Base-by-base conservation (phyloP, 2,329 filamentous ascomycete species). In the Pseudovirgaria hyperparasitica region DNA sequence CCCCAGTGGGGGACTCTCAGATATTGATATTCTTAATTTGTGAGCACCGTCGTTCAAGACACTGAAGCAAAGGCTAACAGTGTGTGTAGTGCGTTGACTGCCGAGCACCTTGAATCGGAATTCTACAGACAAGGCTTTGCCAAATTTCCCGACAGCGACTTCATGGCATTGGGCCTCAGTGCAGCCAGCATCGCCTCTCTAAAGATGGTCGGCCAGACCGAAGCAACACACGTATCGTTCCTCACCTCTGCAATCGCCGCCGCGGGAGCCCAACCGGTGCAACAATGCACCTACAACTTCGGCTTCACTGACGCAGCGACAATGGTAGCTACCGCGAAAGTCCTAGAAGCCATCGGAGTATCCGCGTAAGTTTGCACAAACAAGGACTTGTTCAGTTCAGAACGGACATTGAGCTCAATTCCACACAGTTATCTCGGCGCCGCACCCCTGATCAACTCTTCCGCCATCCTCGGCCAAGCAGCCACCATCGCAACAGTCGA, bases 41-140 rank as follows among this genome's bases (percentile, higher is more conserved):
- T 67, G 48, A 43, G 62, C 47, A 12, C 10, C 11, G 14, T n/a
- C n/a, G 7, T 4, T 42, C 33, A 46, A 49, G 38, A 43, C 45
- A 12, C 22, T 25, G 34, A 12, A 20, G 39, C 37, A 26, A 40
- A 13, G 9, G 9, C 48, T 54, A 42, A 55, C 56, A 50, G 23
- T 22, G 8, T 5, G 12, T 18, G n/a, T 28, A 77, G 72, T 46
- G 77, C 77, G 35, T 60, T 82, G 30, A 82, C 77, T 5, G 63
- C 82, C 23, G 79, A 85, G 55, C 74, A 78, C 55, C 74, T 84
- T 42, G 79, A 84, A 57, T 64, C 72, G 14, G 62, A 65, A 29
- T 84, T 82, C 55, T 84, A 85, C 63, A 63, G 69, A 40, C 64
- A 78, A 46, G 77, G 76, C 19, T 79, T 84, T 46, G 62, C 63